A percentile compares a stretch with the other conserved stretches of the same genome.
Conservation (phyloP, 164 flowering plant genomes). For the Buxus sempervirens region DNA sequence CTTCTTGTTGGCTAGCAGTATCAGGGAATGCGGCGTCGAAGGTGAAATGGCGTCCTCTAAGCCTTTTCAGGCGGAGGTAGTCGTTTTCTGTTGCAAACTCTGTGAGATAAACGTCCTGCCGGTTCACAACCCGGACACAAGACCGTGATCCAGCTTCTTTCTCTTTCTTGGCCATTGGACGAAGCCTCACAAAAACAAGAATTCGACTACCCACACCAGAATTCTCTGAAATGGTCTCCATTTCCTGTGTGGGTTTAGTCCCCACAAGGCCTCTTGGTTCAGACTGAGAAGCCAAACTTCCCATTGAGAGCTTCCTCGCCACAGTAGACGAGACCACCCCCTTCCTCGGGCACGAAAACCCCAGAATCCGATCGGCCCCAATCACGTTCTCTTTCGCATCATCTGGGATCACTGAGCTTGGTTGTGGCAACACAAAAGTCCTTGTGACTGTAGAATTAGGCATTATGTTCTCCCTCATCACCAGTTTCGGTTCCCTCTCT, state of each 20-base stretch:
- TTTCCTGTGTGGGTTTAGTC: constrained; percentile 18
- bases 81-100: constrained; percentile 78
- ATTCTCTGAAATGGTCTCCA: constrained; percentile 32
- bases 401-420: constrained; percentile 16
- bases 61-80: constrained; percentile 82
- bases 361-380: constrained; percentile 36
- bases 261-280: constrained; percentile 21
- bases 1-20: constrained; percentile 67
- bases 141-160: constrained; percentile 71
- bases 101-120: constrained; percentile 66
- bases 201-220: constrained; percentile 45
- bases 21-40: constrained; percentile 87
- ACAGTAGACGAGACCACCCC: constrained; percentile 22
- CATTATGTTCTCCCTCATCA: constrained; percentile 47
- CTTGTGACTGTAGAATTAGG: constrained; percentile 34
- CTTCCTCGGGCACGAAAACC: constrained; percentile 45
- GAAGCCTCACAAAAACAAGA: constrained; percentile 85
- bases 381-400: constrained; percentile 59
- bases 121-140: constrained; percentile 67
- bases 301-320: constrained; percentile 70
- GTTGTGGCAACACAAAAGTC: constrained; percentile 35
- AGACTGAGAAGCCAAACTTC: constrained; percentile 22
- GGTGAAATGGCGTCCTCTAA: constrained; percentile 80
- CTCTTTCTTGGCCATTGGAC: constrained; percentile 88
- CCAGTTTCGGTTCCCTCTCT: constrained; percentile 25